These are phyloP conservation scores for Chytriomyces hyalinus DNA, from an alignment of 192 early-diverging fungal species.

Conservation along the genomic window DNA sequence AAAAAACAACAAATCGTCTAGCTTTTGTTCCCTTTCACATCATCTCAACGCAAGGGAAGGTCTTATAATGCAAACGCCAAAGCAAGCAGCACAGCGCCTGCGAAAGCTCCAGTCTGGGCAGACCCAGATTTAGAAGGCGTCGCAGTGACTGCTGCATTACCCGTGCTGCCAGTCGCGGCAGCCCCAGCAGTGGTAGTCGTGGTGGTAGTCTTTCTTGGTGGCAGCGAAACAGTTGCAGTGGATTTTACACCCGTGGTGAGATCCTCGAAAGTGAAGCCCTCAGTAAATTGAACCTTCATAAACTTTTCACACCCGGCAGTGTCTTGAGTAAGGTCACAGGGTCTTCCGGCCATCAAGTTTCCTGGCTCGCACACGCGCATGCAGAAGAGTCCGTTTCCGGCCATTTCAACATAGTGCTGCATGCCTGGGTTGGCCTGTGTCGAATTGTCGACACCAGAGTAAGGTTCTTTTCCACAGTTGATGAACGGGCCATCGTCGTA, in stretches of 20 bases:
- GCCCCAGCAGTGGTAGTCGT: neutral
- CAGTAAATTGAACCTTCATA: conserved; percentile 25
- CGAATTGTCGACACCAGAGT: conserved; percentile 38
- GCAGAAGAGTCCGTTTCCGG: conserved; percentile 42
- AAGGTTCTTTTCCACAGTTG: conserved; percentile 48
- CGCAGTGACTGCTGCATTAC: neutral
- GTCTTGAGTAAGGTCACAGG: conserved; percentile 39
- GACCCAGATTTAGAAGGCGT: neutral
- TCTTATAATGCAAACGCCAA: no score
- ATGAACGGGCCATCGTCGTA: conserved; percentile 36
- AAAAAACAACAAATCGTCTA: no score
- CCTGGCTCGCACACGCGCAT: conserved; percentile 41
- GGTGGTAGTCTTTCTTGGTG: conserved; percentile 1
- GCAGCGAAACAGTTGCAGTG: neutral
- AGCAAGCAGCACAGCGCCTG: no score
- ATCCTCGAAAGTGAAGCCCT: conserved; percentile 2
- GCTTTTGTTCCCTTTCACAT: no score
- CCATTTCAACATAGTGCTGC: conserved; percentile 37
- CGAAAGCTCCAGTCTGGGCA: neutral
- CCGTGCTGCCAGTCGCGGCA: neutral
- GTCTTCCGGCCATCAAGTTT: conserved; percentile 12
- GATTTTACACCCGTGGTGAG: neutral
- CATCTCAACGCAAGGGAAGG: no score
- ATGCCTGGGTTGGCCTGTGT: conserved; percentile 18
- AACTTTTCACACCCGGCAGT: conserved; percentile 33